Evolutionary conservation across 306 rosid species (phyloP).

Genomic region (Quercus variabilis): DNA sequence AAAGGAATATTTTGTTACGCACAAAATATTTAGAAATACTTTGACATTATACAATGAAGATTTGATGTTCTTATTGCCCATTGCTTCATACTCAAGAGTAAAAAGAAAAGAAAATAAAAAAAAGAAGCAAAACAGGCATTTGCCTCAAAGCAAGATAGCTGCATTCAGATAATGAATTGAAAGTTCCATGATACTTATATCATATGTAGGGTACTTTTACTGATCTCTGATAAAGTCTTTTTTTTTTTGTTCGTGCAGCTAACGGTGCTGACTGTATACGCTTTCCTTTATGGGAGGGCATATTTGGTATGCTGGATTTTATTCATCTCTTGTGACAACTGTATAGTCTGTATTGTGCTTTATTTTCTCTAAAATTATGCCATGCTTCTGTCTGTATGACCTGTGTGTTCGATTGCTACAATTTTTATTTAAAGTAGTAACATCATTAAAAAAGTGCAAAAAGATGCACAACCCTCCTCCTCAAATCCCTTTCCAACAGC

Average conservation of each 20-base stretch:
- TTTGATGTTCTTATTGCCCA: background rate
- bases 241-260: conserved; percentile 56
- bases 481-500: no score
- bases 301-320: conserved; percentile 67
- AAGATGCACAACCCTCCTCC: no score
- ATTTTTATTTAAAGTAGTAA: no score
- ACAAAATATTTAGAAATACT: no score
- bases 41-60: background rate
- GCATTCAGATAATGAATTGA: background rate
- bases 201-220: conserved; percentile 1
- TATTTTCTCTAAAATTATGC: background rate
- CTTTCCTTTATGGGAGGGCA: conserved; percentile 79
- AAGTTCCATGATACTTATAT: background rate
- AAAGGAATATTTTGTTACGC: background rate
- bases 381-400: background rate
- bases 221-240: conserved; percentile 15
- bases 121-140: background rate
- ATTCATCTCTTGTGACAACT: background rate
- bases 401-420: background rate
- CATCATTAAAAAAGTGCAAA: no score
- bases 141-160: background rate
- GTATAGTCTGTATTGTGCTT: background rate
- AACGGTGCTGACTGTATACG: conserved; percentile 80
- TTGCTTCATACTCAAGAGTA: background rate
- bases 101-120: background rate